Conservation (phyloP, 345 rosid genomes). For the Mallotus nudiflorus region DNA sequence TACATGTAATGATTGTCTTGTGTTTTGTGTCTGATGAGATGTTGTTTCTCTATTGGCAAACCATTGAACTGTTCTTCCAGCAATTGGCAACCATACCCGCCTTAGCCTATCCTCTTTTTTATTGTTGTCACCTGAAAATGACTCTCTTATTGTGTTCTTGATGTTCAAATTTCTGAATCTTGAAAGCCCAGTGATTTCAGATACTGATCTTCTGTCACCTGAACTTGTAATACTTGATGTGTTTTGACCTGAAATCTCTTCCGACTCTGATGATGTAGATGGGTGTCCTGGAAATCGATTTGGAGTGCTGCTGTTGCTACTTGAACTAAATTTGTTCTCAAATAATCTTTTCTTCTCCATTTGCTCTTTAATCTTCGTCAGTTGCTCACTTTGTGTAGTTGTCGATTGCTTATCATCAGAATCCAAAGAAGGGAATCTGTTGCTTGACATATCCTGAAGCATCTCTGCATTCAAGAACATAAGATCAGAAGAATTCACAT, state of each 20-base stretch:
- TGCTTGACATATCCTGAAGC: constrained; percentile 54
- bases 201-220: constrained; percentile 59
- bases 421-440: constrained; percentile 43
- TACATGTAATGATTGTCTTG: constrained; percentile 35
- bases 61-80: constrained; percentile 72
- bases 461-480: constrained; percentile 73
- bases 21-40: constrained; percentile 29
- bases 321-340: constrained; percentile 44
- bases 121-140: constrained; percentile 25
- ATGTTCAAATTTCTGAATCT: constrained; percentile 41
- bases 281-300: constrained; percentile 15
- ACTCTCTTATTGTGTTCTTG: constrained; percentile 26
- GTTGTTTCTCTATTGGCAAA: constrained; percentile 63
- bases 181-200: constrained; percentile 70
- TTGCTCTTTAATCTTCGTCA: constrained; percentile 54
- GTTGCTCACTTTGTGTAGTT: constrained; percentile 21
- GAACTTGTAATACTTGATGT: constrained; percentile 34
- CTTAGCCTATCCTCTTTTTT: constrained; percentile 44
- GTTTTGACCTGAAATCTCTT: constrained; percentile 1
- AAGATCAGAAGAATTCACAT: constrained; percentile 74
- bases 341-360: constrained; percentile 62
- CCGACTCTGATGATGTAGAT: constrained; percentile 28
- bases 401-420: not conserved
- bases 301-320: constrained; percentile 22
- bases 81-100: constrained; percentile 74